Evolutionary conservation across 73 alveolate genomes (phyloP).

Genomic region (Paraurostyla sp.): DNA sequence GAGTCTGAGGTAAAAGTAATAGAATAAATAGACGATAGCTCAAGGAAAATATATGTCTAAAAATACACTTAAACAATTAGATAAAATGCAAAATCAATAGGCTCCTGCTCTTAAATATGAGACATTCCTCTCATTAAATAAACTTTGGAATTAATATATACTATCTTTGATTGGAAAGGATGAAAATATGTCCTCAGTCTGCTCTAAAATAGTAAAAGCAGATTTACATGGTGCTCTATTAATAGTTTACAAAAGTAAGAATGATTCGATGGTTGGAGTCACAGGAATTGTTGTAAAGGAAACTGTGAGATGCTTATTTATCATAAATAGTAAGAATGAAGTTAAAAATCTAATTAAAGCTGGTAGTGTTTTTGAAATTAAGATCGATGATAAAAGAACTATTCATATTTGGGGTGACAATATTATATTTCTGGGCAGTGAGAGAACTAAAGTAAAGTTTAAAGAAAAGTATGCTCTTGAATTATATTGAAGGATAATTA

Average conservation of each 20-base stretch:
- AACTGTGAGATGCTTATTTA: conserved; percentile 31
- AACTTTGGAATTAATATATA: conserved; percentile 26
- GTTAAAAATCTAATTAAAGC: background rate
- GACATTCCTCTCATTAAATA: background rate
- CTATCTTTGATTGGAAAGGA: conserved; percentile 1
- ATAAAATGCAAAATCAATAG: background rate
- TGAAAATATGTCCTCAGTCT: background rate
- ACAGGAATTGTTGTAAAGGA: conserved; percentile 29
- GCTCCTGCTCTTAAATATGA: background rate
- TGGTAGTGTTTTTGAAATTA: conserved; percentile 21
- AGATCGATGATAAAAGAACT: background rate
- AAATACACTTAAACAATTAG: conserved; percentile 10
- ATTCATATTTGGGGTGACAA: conserved; percentile 43
- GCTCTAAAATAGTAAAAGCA: conserved; percentile 38
- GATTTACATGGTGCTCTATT: conserved; percentile 23
- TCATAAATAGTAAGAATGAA: conserved; percentile 2
- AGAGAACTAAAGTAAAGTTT: conserved; percentile 32
- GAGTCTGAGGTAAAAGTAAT: background rate
- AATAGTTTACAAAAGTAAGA: background rate
- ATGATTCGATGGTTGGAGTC: background rate
- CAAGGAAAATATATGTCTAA: background rate
- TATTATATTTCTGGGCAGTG: conserved; percentile 7
- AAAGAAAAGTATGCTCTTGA: conserved; percentile 38
- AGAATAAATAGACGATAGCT: background rate
- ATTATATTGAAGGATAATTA: background rate